Evolutionary conservation across 2,329 filamentous ascomycete species (phyloP).

Genomic region (Neurospora sp.): DNA sequence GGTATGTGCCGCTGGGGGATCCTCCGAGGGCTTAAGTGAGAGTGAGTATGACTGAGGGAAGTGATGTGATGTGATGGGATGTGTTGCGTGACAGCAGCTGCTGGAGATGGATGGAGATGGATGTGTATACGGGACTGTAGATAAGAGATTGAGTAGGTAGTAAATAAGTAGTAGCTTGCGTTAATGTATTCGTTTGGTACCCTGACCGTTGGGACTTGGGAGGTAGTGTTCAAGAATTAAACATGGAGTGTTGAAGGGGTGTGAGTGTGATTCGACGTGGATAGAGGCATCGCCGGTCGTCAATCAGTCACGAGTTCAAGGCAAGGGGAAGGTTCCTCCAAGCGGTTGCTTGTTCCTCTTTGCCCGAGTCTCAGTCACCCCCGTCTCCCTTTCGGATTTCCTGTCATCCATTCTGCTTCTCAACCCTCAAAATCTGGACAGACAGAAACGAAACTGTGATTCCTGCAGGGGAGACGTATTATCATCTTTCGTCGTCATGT

Average conservation of each 20-base stretch:
- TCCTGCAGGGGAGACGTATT: too few species aligned
- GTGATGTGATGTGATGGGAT: too few species aligned
- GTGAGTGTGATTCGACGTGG: background rate
- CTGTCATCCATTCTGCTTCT: too few species aligned
- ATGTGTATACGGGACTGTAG: background rate
- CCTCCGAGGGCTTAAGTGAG: slow-evolving; percentile 23
- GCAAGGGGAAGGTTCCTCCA: too few species aligned
- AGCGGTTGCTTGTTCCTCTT: too few species aligned
- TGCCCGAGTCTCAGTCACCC: too few species aligned
- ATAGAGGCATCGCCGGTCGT: background rate
- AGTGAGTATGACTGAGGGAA: background rate
- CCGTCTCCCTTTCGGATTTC: too few species aligned
- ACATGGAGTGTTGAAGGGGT: background rate
- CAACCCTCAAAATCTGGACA: too few species aligned
- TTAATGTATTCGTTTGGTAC: background rate
- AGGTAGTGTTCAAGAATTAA: background rate
- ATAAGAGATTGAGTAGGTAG: background rate
- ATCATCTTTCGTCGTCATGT: too few species aligned
- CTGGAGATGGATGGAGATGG: background rate
- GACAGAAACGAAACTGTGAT: too few species aligned
- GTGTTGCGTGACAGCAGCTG: too few species aligned
- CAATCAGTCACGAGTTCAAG: background rate
- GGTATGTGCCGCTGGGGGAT: slow-evolving; percentile 71
- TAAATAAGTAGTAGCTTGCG: background rate
- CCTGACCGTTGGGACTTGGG: background rate